Evolutionary conservation across 202 grass and related monocot species (phyloP).

Genomic region (Hordeum pubiflorum): DNA sequence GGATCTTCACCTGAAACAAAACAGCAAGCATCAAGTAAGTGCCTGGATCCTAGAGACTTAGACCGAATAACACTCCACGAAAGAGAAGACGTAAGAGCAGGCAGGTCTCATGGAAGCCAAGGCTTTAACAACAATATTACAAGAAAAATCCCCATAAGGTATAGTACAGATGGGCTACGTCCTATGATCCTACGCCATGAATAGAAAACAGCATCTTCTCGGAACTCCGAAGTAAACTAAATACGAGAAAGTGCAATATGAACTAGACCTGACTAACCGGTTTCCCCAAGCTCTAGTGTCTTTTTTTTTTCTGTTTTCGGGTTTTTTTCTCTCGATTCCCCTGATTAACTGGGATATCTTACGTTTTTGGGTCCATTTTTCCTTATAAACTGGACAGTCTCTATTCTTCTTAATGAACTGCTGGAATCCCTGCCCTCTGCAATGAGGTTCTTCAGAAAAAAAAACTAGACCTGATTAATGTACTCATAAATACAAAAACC

Average conservation of each 20-base stretch:
- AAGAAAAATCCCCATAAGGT: background rate
- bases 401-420: no score
- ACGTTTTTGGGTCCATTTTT: no score
- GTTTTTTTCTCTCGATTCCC: no score
- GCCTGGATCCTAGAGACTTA: background rate
- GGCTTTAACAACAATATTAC: background rate
- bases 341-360: no score
- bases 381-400: no score
- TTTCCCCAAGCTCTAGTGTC: no score
- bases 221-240: background rate
- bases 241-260: background rate
- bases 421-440: no score
- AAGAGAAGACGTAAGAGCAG: background rate
- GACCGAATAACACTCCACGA: background rate
- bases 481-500: background rate
- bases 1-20: constrained; percentile 47
- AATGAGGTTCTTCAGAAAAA: no score
- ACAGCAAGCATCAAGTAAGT: background rate
- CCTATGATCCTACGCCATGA: background rate
- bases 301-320: no score
- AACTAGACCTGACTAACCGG: background rate
- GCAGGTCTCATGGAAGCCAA: background rate
- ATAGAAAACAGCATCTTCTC: background rate
- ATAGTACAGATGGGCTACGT: background rate
- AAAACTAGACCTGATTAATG: background rate